Evolutionary conservation across 2,329 filamentous ascomycete genomes (phyloP), one percentile per base, ranked within the genome.

Genomic region (Aspergillus melleus): DNA sequence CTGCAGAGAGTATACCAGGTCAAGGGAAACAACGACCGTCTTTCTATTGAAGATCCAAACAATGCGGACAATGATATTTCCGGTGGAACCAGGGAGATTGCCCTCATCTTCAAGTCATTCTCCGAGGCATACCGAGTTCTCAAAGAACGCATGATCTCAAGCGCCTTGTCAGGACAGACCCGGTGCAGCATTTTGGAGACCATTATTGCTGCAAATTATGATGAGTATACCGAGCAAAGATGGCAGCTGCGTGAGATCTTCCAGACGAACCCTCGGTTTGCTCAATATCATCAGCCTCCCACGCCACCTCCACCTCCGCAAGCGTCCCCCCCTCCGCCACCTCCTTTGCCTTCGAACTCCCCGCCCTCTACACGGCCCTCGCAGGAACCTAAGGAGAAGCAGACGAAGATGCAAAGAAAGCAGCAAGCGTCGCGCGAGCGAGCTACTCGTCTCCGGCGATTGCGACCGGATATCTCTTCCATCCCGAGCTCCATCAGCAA

Each of bases 11-110:
- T 66, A 4, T 68, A 87, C 54, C 74, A 80, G 4, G 86, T 88
- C 46, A 70, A 73, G 30, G 74, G 72, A 69, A 85, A 84, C 67
- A 88, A 88, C 14, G 82, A 89, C 54, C 87, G 92, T 1, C 81
- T 99, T 1, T 90, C 89, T 9, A 96, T 99, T 68, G 89, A 96
- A 60, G 95, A 99, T 70, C 95, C 95, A 0, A 96, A 98, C 74
- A 90, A 91, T 60, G 74, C 85, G 0, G 79, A 83, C 26, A 98
- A 98, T 73, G 95, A 99, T 70, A 95, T 99, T 26, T 89, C 95
- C 0, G 92, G 92, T 10, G 93, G 93, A 10, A 95, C 92, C 0
- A 84, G 81, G 50, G 90, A 91, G 65, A 90, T 90, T 8, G 65
- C 76, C 0, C 79, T 84, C 9, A 90, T 97, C 52, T 79, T 91